Percentiles rank a stretch among this genome's conserved stretches.
Conservation (phyloP, 768 basidiomycete species). For the Lentinula guzmanii region DNA sequence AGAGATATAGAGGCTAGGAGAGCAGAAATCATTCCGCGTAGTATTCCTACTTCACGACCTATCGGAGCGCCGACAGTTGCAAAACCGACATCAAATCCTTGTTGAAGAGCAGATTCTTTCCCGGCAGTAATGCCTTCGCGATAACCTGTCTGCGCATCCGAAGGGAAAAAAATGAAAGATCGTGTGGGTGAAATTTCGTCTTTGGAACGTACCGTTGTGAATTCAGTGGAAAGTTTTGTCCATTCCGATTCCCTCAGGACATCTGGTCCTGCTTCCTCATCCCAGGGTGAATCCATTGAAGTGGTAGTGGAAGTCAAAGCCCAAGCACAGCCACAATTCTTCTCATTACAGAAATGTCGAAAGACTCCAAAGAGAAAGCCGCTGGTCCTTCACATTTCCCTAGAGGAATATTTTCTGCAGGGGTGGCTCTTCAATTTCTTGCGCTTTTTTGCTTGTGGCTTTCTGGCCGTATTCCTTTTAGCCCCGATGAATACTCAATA, state of each 20-base stretch:
- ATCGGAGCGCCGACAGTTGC: constrained; percentile 63
- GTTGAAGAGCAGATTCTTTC: constrained; percentile 81
- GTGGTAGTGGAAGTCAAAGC: neutral
- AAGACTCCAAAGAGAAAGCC: neutral
- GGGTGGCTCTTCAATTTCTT: neutral
- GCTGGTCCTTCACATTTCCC: neutral
- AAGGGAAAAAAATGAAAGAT: neutral
- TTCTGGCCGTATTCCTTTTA: neutral
- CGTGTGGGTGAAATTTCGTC: neutral
- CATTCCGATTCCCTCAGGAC: constrained; percentile 50
- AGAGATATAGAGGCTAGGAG: constrained; percentile 50
- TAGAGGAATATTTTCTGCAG: neutral
- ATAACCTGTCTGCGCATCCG: constrained; percentile 67
- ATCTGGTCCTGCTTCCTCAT: constrained; percentile 32
- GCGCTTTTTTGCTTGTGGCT: neutral
- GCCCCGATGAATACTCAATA: constrained; percentile 39
- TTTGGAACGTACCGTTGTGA: constrained; percentile 52
- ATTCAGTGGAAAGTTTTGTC: constrained; percentile 60
- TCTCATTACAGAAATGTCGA: neutral
- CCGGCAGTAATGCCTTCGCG: constrained; percentile 95
- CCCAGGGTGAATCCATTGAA: constrained; percentile 59
- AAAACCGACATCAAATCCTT: constrained; percentile 88
- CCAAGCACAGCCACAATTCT: neutral
- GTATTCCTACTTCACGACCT: constrained; percentile 69
- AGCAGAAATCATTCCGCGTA: constrained; percentile 69